phyloP scores from a whole-genome alignment of 129 eudicot genomes.

The Flaveria trinervia region DNA sequence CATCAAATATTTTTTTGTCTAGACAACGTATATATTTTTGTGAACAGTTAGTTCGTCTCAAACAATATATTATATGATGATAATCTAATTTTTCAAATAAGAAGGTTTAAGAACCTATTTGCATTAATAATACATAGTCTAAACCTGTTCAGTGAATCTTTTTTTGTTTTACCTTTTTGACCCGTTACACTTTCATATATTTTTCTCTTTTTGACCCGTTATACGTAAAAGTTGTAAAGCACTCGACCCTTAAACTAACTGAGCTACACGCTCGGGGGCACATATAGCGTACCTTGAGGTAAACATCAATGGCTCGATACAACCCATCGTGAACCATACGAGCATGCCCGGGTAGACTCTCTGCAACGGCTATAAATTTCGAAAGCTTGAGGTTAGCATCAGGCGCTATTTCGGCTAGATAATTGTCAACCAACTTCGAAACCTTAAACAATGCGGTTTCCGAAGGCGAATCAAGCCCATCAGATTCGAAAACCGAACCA shows the following conservation, averaged over 20 bases:
- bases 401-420: slow-evolving; percentile 89
- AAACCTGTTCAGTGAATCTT: no score
- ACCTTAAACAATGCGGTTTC: slow-evolving; percentile 79
- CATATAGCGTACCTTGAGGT: slow-evolving; percentile 63
- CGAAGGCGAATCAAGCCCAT: slow-evolving; percentile 74
- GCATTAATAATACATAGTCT: no score
- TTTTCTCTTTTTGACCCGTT: neutral
- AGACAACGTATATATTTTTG: no score
- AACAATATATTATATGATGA: no score
- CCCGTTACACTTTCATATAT: neutral
- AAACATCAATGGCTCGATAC: slow-evolving; percentile 86
- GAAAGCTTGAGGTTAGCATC: slow-evolving; percentile 85
- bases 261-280: no score
- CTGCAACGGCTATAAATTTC: slow-evolving; percentile 76
- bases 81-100: no score
- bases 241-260: neutral
- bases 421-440: slow-evolving; percentile 82
- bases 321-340: slow-evolving; percentile 83
- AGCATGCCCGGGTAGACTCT: slow-evolving; percentile 78
- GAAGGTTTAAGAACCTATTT: no score
- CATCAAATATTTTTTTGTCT: no score
- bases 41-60: no score
- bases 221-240: no score
- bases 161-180: no score
- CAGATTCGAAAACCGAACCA: slow-evolving; percentile 71